Evolutionary conservation across 805 yeast species (phyloP).

Genomic region (Cyberlindnera japonica): DNA sequence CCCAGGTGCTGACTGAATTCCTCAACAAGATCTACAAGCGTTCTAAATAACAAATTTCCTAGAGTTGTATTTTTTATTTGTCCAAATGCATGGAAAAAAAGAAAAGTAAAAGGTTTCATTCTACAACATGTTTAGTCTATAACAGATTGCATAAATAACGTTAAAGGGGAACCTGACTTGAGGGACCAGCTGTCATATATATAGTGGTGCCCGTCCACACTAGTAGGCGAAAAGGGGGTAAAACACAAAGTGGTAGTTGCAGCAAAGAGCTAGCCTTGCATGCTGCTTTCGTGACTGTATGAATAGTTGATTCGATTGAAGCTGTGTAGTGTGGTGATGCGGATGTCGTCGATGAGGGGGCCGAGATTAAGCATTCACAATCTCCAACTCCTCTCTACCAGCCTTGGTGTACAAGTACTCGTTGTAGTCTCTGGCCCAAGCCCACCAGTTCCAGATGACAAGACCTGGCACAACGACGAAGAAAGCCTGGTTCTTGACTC

Average conservation of each 20-base stretch:
- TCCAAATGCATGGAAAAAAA: too few species aligned
- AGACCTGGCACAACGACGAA: slow-evolving; percentile 75
- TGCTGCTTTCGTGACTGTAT: slow-evolving; percentile 4
- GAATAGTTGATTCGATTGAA: slow-evolving; percentile 1
- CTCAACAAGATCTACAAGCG: slow-evolving; percentile 92
- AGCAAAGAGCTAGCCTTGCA: too few species aligned
- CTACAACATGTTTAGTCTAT: background rate
- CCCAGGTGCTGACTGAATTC: slow-evolving; percentile 79
- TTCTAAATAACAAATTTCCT: slow-evolving; percentile 50
- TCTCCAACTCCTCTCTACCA: slow-evolving; percentile 91
- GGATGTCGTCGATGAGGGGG: background rate
- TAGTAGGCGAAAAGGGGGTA: slow-evolving; percentile 2
- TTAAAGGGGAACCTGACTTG: too few species aligned
- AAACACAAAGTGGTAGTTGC: background rate
- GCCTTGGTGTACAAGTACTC: slow-evolving; percentile 95
- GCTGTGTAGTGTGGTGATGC: background rate
- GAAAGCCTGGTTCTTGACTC: slow-evolving; percentile 81
- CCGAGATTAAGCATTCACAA: slow-evolving; percentile 39
- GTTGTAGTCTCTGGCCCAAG: slow-evolving; percentile 82
- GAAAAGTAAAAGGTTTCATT: background rate
- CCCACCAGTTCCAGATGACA: slow-evolving; percentile 84
- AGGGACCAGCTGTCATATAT: too few species aligned
- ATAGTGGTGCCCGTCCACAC: slow-evolving; percentile 2
- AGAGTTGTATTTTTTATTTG: slow-evolving; percentile 1
- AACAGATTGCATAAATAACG: slow-evolving; percentile 12